Evolutionary conservation across 2,329 filamentous ascomycete species (phyloP).

Genomic region (Aspergillus sojae): DNA sequence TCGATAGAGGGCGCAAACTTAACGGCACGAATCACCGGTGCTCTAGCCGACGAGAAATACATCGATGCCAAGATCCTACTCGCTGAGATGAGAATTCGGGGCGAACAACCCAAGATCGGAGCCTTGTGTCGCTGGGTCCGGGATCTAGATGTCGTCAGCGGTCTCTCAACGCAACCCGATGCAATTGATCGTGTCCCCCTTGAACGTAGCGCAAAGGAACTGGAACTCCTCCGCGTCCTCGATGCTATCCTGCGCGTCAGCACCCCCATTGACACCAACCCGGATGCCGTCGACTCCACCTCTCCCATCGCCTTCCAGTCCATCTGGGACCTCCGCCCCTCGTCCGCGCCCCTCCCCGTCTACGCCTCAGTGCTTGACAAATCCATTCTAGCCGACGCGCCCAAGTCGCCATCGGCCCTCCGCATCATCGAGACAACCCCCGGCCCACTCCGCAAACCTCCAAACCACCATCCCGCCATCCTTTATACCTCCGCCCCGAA

Average conservation of each 20-base stretch:
- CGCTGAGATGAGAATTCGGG: conserved; percentile 70
- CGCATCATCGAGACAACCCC: conserved; percentile 64
- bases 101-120: conserved; percentile 67
- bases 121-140: conserved; percentile 73
- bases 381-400: conserved; percentile 51
- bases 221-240: conserved; percentile 62
- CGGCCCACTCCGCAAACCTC: conserved; percentile 64
- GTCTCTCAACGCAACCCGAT: conserved; percentile 60
- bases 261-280: conserved; percentile 58
- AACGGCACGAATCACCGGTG: conserved; percentile 67
- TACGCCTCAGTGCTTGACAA: conserved; percentile 63
- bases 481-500: conserved; percentile 64
- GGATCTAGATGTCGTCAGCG: conserved; percentile 69
- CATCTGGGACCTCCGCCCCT: conserved; percentile 62
- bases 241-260: conserved; percentile 67
- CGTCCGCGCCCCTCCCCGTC: conserved; percentile 46
- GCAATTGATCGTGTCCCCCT: conserved; percentile 33
- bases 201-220: conserved; percentile 44
- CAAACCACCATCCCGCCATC: conserved; percentile 68
- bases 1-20: conserved; percentile 59
- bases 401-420: conserved; percentile 41
- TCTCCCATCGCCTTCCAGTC: conserved; percentile 61
- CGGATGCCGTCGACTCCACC: conserved; percentile 35
- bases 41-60: conserved; percentile 66
- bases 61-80: conserved; percentile 67